Evolutionary conservation across 2,329 filamentous ascomycete genomes (phyloP), one percentile per base, ranked within the genome.

Genomic region (Botrytis elliptica): DNA sequence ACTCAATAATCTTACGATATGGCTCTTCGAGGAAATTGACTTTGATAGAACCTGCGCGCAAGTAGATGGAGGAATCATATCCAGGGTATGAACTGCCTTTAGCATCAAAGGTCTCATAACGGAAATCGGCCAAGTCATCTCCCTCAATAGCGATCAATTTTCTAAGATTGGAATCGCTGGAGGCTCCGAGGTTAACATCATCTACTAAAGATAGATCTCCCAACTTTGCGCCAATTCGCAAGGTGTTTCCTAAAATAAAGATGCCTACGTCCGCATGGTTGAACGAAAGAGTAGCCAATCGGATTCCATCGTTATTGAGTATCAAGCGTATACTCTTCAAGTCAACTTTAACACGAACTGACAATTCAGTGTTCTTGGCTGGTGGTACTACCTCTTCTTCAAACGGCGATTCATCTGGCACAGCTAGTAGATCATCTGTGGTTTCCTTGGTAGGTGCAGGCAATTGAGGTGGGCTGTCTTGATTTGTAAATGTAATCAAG

Each of bases 21-120:
- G 96, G 96, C 82, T 99, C 97, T 75, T 98, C 95, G 6, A 98
- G 85, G 81, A 99, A 99, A 81, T 98, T 98, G 81, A 99, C 87
- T 84, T 97, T 98, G 82, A 99, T 92, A 0, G 96, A 99, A 1
- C 96, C 96, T 29, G 96, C 95, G 52, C 95, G 91, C 18, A 99
- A 85, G 80, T 90, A 97, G 44, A 99, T 90, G 1, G 95, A 95
- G 22, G 93, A 96, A 81, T 98, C 95, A 80, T 98, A 97, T 18
- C 96, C 97, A 9, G 96, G 97, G 79, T 98, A 98, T 18, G 89
- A 87, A 71, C 82, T 79, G 73, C 91, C 90, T 36, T 88, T 87
- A 0, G 91, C 82, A 81, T 98, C 94, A 78, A 97, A 99, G 0
- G 96, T 99, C 83, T 99, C 94, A 79, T 99, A 99, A 72, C 93